A percentile compares a stretch with the other conserved stretches of the same genome.
These are phyloP conservation scores for Ocimum tenuiflorum DNA, from an alignment of 257 asterid genomes.

Conservation along the genomic window DNA sequence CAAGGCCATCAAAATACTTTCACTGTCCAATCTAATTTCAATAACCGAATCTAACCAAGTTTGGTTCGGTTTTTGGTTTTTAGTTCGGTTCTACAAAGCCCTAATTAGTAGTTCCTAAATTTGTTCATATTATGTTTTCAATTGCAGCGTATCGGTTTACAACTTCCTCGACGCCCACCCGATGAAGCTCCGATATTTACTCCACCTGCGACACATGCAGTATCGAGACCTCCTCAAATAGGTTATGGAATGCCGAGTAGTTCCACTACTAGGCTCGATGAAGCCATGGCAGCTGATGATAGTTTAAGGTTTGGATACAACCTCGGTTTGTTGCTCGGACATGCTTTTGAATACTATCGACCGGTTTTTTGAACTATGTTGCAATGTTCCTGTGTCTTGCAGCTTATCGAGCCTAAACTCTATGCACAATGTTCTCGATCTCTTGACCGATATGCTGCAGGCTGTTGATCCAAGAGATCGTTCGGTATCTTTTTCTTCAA, in stretches of 20 bases:
- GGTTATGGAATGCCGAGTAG: slow-evolving; percentile 92
- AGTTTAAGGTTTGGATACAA: slow-evolving; percentile 47
- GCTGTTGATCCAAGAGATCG: slow-evolving; percentile 61
- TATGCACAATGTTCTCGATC: slow-evolving; percentile 62
- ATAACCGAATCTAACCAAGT: too few relatives aligned
- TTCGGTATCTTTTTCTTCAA: slow-evolving; percentile 34
- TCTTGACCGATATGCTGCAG: slow-evolving; percentile 74
- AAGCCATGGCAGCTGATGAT: slow-evolving; percentile 75
- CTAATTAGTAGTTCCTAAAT: neutral
- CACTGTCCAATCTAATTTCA: too few relatives aligned
- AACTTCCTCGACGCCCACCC: slow-evolving; percentile 57
- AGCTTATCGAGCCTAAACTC: slow-evolving; percentile 52
- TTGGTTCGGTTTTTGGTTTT: too few relatives aligned
- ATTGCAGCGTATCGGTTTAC: slow-evolving; percentile 70
- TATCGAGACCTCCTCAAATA: slow-evolving; percentile 54
- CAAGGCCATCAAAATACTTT: neutral
- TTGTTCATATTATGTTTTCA: neutral
- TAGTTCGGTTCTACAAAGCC: too few relatives aligned
- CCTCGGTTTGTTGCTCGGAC: neutral
- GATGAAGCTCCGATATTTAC: slow-evolving; percentile 69
- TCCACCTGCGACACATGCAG: slow-evolving; percentile 55
- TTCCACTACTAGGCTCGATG: slow-evolving; percentile 78
- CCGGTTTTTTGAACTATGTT: neutral
- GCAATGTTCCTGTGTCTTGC: slow-evolving; percentile 7
- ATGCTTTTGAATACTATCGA: neutral